A percentile compares a stretch with the other conserved stretches of the same genome.
phyloP scores from a whole-genome alignment of 495 filamentous ascomycete genomes.

The Astrothelium macrocarpum region DNA sequence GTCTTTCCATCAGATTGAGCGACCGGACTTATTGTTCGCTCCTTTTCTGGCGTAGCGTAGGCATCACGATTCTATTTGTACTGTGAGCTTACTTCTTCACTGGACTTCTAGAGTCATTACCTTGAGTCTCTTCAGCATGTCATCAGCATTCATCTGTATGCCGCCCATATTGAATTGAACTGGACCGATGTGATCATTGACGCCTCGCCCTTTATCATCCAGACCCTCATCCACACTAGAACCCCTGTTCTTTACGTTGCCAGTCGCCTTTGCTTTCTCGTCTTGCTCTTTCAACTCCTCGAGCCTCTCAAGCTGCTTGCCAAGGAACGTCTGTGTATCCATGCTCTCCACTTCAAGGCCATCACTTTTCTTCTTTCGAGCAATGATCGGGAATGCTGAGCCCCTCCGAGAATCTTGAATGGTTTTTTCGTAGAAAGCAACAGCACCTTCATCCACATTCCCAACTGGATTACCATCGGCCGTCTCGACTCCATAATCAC shows the following conservation, averaged over 20 bases:
- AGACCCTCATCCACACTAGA: constrained; percentile 19
- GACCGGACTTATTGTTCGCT: neutral
- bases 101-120: constrained; percentile 33
- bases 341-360: constrained; percentile 59
- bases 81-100: neutral
- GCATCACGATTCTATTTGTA: neutral
- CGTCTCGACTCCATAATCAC: neutral
- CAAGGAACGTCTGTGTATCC: constrained; percentile 74
- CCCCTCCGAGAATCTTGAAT: constrained; percentile 63
- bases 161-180: constrained; percentile 97
- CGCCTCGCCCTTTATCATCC: constrained; percentile 36
- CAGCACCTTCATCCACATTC: constrained; percentile 42
- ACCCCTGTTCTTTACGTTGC: constrained; percentile 33
- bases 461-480: neutral
- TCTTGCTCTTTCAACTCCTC: constrained; percentile 51
- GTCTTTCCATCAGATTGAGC: neutral
- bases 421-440: constrained; percentile 66
- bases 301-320: constrained; percentile 59
- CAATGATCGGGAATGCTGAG: constrained; percentile 37
- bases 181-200: constrained; percentile 85
- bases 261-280: constrained; percentile 44
- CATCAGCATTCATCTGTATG: constrained; percentile 93
- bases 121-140: constrained; percentile 82
- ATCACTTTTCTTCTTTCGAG: constrained; percentile 38
- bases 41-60: neutral